Base-by-base conservation (phyloP, 2,329 filamentous ascomycete species). In the Aspergillus pseudotamarii region DNA sequence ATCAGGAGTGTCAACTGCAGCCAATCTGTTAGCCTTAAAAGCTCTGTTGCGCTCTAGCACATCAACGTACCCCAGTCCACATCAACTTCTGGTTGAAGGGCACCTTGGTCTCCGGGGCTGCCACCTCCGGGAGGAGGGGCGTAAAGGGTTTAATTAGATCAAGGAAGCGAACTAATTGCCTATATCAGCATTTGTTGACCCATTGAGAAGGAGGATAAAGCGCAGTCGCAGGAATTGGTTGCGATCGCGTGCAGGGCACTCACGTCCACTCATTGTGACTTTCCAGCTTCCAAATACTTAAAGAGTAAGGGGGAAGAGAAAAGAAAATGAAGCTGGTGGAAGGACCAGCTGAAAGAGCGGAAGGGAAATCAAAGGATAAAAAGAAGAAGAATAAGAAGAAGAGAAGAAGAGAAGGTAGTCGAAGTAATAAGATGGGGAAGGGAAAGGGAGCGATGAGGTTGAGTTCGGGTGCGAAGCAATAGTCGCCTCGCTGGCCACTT, bases 141-240 rank as follows among this genome's bases (percentile, higher is more conserved):
- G 96, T 93, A 82, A 99, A 99, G 79, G 95, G 95, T 85, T 99
- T 99, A 85, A 99, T 95, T 81, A 98, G 88, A 84, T 99, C 95
- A 85, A 99, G 94, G 81, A 99, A 99, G 81, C 95, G 94, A 84
- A 99, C 94, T 98, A 69, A 63, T 59, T 58, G 36, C 36, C 21
- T 56, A 16, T 6, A 53, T 76, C 59, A 79, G 74, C 62, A 69
- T 73, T 59, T 57, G 30, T 50, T 34, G 58, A 65, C 66, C 68
- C 71, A 76, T 72, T 75, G 70, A 67, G 60, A 56, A 30, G 28
- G 58, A 61, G 62, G 60, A 38, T 64, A 61, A 28, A 60, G 43
- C 59, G 65, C 62, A 62, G 67, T 68, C 65, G 68, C 69, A 58
- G 66, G 59, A 58, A 60, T 51, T 32, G 48, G 28, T 60, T 59